Evolutionary conservation across 768 basidiomycete species (phyloP), one percentile per base, ranked within the genome.

Genomic region (Daedaleopsis sinensis): DNA sequence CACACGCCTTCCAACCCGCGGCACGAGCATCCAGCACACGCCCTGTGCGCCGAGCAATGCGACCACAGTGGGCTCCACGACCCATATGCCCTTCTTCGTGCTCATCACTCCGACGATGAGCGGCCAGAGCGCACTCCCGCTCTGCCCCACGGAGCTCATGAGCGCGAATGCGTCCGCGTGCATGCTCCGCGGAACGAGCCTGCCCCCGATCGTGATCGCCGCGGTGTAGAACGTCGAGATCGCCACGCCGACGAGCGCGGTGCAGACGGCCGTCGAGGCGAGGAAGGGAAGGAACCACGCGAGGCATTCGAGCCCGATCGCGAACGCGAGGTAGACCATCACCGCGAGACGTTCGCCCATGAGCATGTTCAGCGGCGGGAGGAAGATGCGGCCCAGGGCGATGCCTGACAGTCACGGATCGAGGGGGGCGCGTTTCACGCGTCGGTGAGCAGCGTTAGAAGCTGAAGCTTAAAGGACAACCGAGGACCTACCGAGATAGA

Each of bases 141-240:
- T 68, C 61, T 72, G 70, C 6, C 70, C 68, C 42, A 72, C 57
- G n/a, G 67, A 68, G 56, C 68, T 68, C 53, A 72, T 72, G 52
- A 72, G 57, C 42, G 70, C 61, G 63, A 72, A 71, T 36, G 70
- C 71, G 52, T 71, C 70, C 5, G 71, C 69, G 32, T 72, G 71
- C 71, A 72, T 66, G 36, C 42, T 55, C 27, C 69, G 65, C 21
- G 71, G 71, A 19, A 72, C 60, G 57, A 72, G 68, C 59, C 61
- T 62, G 42, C 68, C 66, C 19, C 62, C 68, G 5, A 60, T 63
- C 13, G 65, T 62, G 50, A 70, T 69, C 32, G 67, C 71, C n/a
- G 69, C 66, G 10, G 69, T 55, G 63, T 72, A 72, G 59, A 70
- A 72, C 9, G 69, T 72, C 38, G 69, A 70, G 68, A 72, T 72